Conservation (phyloP, 805 yeast genomes). For the Candida dajiaensis region DNA sequence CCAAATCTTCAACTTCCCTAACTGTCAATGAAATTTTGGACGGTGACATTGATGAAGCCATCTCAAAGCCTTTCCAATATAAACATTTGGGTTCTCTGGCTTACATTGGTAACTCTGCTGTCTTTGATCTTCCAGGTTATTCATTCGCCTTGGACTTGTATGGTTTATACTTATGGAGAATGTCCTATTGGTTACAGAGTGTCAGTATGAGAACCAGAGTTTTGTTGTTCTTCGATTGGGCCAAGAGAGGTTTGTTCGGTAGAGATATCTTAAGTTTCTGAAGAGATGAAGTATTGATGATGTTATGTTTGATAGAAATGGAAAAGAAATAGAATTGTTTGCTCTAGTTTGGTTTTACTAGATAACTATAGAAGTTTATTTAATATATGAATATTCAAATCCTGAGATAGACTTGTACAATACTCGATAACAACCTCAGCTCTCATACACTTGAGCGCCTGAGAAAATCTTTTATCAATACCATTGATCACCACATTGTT, state of each 20-base stretch:
- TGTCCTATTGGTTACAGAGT: slow-evolving; percentile 62
- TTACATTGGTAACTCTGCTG: slow-evolving; percentile 66
- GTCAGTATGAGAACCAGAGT: slow-evolving; percentile 61
- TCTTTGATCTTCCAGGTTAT: slow-evolving; percentile 57
- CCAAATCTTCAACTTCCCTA: slow-evolving; percentile 38
- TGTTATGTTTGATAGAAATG: neutral
- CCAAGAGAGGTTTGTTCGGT: slow-evolving; percentile 54
- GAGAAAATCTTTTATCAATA: no score
- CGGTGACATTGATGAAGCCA: slow-evolving; percentile 51
- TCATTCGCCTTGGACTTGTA: slow-evolving; percentile 58
- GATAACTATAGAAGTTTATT: neutral
- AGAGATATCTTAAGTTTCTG: slow-evolving; percentile 36
- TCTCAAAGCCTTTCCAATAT: slow-evolving; percentile 54
- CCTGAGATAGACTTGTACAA: neutral
- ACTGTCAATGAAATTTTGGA: slow-evolving; percentile 40
- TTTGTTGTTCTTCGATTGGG: slow-evolving; percentile 60
- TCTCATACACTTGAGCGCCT: no score
- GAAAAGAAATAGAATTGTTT: neutral
- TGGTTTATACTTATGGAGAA: slow-evolving; percentile 72
- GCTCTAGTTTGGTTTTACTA: neutral
- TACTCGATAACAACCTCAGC: no score
- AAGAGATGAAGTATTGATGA: neutral
- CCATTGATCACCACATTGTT: no score
- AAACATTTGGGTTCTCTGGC: slow-evolving; percentile 64
- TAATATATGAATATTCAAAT: neutral